phyloP scores from a whole-genome alignment of 1,139 yeast species.

The Yamadazyma blattariae region DNA sequence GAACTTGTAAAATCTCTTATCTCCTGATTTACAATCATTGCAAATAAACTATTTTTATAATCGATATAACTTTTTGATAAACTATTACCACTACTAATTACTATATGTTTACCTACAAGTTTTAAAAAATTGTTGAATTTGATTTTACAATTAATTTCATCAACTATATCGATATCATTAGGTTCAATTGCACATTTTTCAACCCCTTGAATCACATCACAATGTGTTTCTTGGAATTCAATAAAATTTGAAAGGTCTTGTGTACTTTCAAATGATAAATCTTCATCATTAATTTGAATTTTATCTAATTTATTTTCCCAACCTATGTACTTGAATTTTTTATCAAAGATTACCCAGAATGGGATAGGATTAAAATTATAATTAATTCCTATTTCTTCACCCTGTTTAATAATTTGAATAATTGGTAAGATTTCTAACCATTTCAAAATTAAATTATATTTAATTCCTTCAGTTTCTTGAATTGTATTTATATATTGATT shows the following conservation, averaged over 20 bases:
- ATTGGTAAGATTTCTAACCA: constrained; percentile 27
- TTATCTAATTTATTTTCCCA: constrained; percentile 7
- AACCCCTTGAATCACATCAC: constrained; percentile 25
- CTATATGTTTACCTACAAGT: constrained; percentile 6
- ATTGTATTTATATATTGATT: constrained; percentile 11
- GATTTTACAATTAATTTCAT: constrained; percentile 7
- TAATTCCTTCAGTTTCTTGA: constrained; percentile 10
- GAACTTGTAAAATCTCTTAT: background rate
- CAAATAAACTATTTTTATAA: constrained; percentile 6
- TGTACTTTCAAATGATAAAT: constrained; percentile 8
- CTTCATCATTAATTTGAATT: constrained; percentile 35
- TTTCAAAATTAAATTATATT: constrained; percentile 18
- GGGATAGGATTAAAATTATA: constrained; percentile 14
- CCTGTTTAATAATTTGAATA: constrained; percentile 18
- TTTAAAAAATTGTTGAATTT: constrained; percentile 10
- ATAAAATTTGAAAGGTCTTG: constrained; percentile 16
- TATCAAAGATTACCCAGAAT: constrained; percentile 15
- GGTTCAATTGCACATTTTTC: constrained; percentile 16
- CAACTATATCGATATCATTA: constrained; percentile 1
- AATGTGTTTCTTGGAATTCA: constrained; percentile 22
- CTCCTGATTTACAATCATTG: background rate
- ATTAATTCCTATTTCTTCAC: constrained; percentile 17
- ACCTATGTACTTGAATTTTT: constrained; percentile 10
- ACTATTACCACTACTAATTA: background rate
- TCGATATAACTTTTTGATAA: constrained; percentile 10